Base-by-base conservation (phyloP, 73 alveolate genomes). In the Blepharisma stoltei region DNA sequence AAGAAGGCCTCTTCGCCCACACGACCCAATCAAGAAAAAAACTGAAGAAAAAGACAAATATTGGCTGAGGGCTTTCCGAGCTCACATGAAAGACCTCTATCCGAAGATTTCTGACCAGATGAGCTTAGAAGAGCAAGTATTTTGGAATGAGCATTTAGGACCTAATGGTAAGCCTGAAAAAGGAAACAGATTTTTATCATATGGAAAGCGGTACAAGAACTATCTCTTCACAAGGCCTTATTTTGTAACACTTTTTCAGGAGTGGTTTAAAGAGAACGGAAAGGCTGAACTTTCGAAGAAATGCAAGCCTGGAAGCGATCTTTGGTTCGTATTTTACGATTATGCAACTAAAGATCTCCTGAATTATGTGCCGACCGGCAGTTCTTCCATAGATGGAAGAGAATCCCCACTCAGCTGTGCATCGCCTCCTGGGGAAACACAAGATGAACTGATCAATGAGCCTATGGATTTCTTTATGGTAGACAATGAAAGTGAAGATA, bases 31-130 rank as follows among this genome's bases (percentile, higher is more conserved):
- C 37, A 60, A 60, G 45, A 60, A 60, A 5, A 60, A 60, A 60
- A 60, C 73, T 60, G 73, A 60, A 60, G 73, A 60, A 60, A 60
- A 60, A 25, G 73, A 60, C 23, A 60, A 60, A 38, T 60, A 60
- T 38, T 60, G 73, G 73, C 23, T 60, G 46, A 60, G 73, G 5
- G 73, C 18, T 14, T 60, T 60, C 5, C 37, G 73, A 25, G 73
- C 46, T 14, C 23, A 60, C 5, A 60, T 60, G 73, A 60, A 60
- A 25, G 23, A n/a, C 4, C 37, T 8, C 0, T 60, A 60, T 38
- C 38, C 38, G 14, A 38, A 60, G 14, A 60, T 60, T 20, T n/a
- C 73, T 14, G 46, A 60, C 23, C 14, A 8, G 38, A 8, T 60
- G 11, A 20, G 5, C 45, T 9, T 25, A 18, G 73, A 60, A 14